phyloP scores from a whole-genome alignment of 2,329 filamentous ascomycete species.

The Metarhizium rileyi region DNA sequence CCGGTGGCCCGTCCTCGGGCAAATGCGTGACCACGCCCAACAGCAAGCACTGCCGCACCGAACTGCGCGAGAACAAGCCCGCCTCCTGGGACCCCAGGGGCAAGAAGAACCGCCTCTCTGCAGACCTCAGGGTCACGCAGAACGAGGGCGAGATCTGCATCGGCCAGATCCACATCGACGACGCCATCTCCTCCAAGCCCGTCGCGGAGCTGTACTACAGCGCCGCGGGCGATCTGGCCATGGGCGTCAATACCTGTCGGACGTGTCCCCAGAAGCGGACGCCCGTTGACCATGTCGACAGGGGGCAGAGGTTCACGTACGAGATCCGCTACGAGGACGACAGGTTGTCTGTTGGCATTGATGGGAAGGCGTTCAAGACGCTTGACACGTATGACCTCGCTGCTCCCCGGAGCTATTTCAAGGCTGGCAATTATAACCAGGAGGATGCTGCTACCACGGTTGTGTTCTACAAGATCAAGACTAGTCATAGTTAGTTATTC shows the following conservation, averaged over 20 bases:
- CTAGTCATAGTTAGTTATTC: background rate
- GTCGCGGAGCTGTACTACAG: conserved; percentile 30
- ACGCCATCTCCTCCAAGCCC: conserved; percentile 26
- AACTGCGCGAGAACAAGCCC: conserved; percentile 27
- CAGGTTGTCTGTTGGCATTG: conserved; percentile 21
- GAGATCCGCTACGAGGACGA: conserved; percentile 26
- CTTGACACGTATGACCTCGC: conserved; percentile 19
- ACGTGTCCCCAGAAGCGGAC: conserved; percentile 20
- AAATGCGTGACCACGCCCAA: conserved; percentile 19
- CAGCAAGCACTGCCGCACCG: conserved; percentile 32
- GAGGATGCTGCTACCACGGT: conserved; percentile 17
- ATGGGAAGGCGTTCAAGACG: conserved; percentile 15
- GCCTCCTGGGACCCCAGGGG: conserved; percentile 10
- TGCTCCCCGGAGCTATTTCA: conserved; percentile 26
- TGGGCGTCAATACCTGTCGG: conserved; percentile 27
- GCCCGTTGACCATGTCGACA: conserved; percentile 20
- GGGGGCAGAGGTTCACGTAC: conserved; percentile 25
- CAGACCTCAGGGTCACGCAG: conserved; percentile 20
- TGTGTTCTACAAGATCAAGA: conserved; percentile 7
- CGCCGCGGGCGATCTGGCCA: conserved; percentile 20
- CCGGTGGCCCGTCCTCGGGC: background rate
- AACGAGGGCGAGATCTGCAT: conserved; percentile 26
- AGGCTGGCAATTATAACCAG: conserved; percentile 29
- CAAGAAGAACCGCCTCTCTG: conserved; percentile 5
- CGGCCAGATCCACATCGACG: conserved; percentile 30